Evolutionary conservation across 805 yeast genomes (phyloP), one percentile per base, ranked within the genome.

Genomic region (Cyberlindnera xylosilytica): DNA sequence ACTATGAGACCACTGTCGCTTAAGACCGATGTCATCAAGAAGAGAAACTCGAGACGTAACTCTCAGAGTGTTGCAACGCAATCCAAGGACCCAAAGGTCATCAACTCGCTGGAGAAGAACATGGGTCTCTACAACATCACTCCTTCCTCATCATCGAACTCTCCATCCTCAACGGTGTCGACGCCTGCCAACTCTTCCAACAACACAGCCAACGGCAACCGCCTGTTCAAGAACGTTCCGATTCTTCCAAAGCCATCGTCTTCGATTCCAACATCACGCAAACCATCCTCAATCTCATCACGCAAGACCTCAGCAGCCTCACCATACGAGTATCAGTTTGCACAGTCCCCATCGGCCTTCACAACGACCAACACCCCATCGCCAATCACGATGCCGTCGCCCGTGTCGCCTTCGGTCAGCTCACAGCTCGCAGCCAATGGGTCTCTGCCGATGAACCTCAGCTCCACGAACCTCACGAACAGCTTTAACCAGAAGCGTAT

Each of bases 21-120:
- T 55, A 89, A 90, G 59, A 87, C 97, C 0, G 97, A 90, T 61
- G 90, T 88, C 2, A 90, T 91, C 48, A 89, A 89, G 64, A 87
- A 88, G 62, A 73, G 97, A 50, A 62, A 62, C 37, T 57, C 64
- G 15, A 60, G 63, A 45, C 54, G 60, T 28, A 50, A 57, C 23
- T 48, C 51, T 13, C 51, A 50, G 32, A 47, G 43, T 29, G 39
- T 38, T 19, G 29, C 24, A 6, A 12, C 11, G 12, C 50, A 37
- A 19, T 37, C 18, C 6, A 49, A 45, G 27, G 51, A 45, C 23
- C 18, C 40, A 17, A 56, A 53, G 39, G 6, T 50, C 6, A 18
- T 52, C 12, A 42, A 42, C 5, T 45, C 44, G 20, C 30, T 55
- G 26, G 60, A 57, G 41, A 56, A 58, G 40, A 54, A 50, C 30